phyloP scores from a whole-genome alignment of 768 basidiomycete species.

The Amanita rubescens region DNA sequence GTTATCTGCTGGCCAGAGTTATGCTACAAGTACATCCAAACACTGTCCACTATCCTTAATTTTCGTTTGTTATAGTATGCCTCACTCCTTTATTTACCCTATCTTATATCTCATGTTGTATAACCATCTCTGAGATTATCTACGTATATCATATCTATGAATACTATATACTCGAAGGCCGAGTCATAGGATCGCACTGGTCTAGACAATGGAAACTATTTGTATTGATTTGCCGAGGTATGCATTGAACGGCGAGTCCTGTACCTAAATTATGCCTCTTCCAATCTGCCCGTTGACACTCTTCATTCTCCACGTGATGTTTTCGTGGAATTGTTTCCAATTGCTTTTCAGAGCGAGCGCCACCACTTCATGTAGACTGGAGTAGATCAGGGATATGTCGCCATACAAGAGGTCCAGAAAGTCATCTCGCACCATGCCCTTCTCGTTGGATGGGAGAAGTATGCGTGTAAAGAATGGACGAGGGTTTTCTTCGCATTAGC shows the following conservation, averaged over 20 bases:
- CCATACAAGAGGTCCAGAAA: constrained; percentile 26
- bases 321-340: constrained; percentile 26
- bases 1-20: background rate
- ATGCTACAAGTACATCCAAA: background rate
- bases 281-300: too few relatives aligned
- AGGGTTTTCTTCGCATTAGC: constrained; percentile 23
- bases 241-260: too few relatives aligned
- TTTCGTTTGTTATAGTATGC: background rate
- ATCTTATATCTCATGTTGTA: background rate
- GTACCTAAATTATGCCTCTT: too few relatives aligned
- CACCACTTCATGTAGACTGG: constrained; percentile 31
- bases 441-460: constrained; percentile 19
- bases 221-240: too few relatives aligned
- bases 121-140: background rate
- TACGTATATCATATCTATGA: too few relatives aligned
- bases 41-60: background rate
- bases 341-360: constrained; percentile 31
- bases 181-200: too few relatives aligned
- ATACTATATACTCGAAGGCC: too few relatives aligned
- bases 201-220: too few relatives aligned
- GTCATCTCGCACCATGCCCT: constrained; percentile 21
- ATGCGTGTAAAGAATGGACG: constrained; percentile 36
- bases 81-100: background rate
- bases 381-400: constrained; percentile 31
- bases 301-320: constrained; percentile 29